Base-by-base conservation (phyloP, 208 protist genomes). In the Endotrypanum monterogeii region DNA sequence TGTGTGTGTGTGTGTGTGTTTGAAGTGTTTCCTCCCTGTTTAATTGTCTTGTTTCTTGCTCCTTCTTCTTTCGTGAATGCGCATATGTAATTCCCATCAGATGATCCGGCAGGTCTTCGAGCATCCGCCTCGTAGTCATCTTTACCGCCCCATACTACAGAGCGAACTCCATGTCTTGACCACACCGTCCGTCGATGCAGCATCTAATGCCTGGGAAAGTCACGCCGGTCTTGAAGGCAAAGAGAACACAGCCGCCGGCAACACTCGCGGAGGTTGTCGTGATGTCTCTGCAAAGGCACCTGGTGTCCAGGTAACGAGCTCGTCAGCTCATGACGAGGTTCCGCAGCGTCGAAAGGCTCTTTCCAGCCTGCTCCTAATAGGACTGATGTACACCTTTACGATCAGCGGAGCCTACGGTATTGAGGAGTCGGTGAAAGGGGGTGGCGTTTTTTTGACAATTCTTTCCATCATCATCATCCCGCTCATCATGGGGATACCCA, bases 381-480 rank as follows among this genome's bases (percentile, higher is more conserved):
- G 85, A 0, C 73, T 93, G 14, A 96, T 93, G 89, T 94, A 94
- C 77, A 89, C 86, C n/a, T 89, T 89, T 51, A 90, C 92, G 30
- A 91, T 87, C 55, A 87, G 83, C 73, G 88, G 92, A 14, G 87
- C 86, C 5, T 94, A 94, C 75, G 88, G 89, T 5, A 90, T 94
- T 39, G 92, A 96, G 72, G 88, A 96, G 66, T 92, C 89, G n/a
- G 89, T 93, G 28, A 71, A 89, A 79, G 89, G 92, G 35, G 92
- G 88, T 48, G 89, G 89, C n/a, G 79, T 82, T 7, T 63, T 93
- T 32, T 74, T 96, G 25, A 89, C 84, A 0, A 84, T 96, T 35
- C 14, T 88, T 20, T 92, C 78, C 6, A 85, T 93, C 60, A 18
- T 93, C 25, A n/a, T 92, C 20, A 87, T 95, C 78, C 91, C 91